phyloP scores from a whole-genome alignment of 768 basidiomycete genomes.

The Lanmaoa pseudosensibilis region DNA sequence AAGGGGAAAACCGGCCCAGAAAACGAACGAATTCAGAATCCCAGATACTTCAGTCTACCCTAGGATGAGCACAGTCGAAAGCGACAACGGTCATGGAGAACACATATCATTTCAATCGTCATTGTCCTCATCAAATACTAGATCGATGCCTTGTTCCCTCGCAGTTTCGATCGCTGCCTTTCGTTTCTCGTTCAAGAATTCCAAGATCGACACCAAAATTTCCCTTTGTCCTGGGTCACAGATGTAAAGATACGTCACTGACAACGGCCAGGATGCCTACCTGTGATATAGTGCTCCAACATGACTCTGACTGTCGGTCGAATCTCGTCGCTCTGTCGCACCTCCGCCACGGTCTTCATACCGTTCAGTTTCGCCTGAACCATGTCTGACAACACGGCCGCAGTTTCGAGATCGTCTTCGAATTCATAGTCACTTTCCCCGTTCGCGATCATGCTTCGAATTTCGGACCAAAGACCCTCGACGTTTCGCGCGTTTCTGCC shows the following conservation, averaged over 20 bases:
- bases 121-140: slow-evolving; percentile 45
- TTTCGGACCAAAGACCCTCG: slow-evolving; percentile 60
- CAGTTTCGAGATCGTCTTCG: slow-evolving; percentile 69
- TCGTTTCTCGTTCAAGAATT: slow-evolving; percentile 49
- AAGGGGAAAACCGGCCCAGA: background rate
- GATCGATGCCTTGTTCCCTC: slow-evolving; percentile 50
- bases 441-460: slow-evolving; percentile 36
- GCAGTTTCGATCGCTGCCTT: slow-evolving; percentile 48
- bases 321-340: slow-evolving; percentile 26
- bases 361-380: slow-evolving; percentile 47
- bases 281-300: slow-evolving; percentile 68
- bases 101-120: background rate
- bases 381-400: slow-evolving; percentile 69
- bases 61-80: too few relatives aligned
- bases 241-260: background rate
- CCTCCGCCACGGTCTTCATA: slow-evolving; percentile 41
- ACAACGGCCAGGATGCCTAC: slow-evolving; percentile 34
- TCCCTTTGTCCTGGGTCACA: slow-evolving; percentile 52
- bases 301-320: slow-evolving; percentile 63
- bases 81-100: too few relatives aligned
- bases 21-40: too few relatives aligned
- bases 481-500: slow-evolving; percentile 56
- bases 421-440: slow-evolving; percentile 34
- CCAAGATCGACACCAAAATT: slow-evolving; percentile 56
- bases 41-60: too few relatives aligned